Evolutionary conservation across 805 yeast genomes (phyloP).

Genomic region (Phaffomyces thermotolerans): DNA sequence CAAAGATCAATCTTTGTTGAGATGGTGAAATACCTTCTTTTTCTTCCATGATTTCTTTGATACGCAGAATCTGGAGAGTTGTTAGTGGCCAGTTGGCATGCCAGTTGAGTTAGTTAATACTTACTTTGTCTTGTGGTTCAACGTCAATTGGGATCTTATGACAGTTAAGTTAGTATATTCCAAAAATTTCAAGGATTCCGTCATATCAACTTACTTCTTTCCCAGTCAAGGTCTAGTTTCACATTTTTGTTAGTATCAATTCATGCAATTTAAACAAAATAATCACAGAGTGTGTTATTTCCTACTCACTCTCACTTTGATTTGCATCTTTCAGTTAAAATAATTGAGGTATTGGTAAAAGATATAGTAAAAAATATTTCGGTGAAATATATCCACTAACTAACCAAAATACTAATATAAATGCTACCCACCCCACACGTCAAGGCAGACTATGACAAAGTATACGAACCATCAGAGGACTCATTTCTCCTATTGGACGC

Average conservation of each 20-base stretch:
- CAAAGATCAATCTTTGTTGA: slow-evolving; percentile 85
- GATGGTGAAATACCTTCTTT: slow-evolving; percentile 96
- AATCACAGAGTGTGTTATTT: background rate
- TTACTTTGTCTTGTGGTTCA: slow-evolving; percentile 57
- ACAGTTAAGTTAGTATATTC: slow-evolving; percentile 5
- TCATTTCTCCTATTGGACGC: slow-evolving; percentile 77
- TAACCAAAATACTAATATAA: background rate
- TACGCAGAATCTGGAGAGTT: slow-evolving; percentile 44
- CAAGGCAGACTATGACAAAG: slow-evolving; percentile 55
- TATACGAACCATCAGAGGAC: slow-evolving; percentile 95
- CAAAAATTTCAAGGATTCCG: background rate
- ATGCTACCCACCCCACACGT: slow-evolving; percentile 82
- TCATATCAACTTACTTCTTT: slow-evolving; percentile 46
- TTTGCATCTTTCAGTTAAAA: slow-evolving; percentile 40
- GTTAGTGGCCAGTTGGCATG: slow-evolving; percentile 18
- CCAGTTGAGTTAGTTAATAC: slow-evolving; percentile 14
- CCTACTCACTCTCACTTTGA: slow-evolving; percentile 50
- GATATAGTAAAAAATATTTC: background rate
- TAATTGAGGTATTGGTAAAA: background rate
- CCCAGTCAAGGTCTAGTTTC: slow-evolving; percentile 57
- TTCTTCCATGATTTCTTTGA: slow-evolving; percentile 90
- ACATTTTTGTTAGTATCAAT: slow-evolving; percentile 7
- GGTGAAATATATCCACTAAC: too few relatives aligned
- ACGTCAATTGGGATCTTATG: slow-evolving; percentile 60
- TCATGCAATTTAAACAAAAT: too few relatives aligned